A percentile compares a stretch with the other conserved stretches of the same genome.
phyloP scores from a whole-genome alignment of 371 early-diverging fungal species.

The Massospora cicadina region DNA sequence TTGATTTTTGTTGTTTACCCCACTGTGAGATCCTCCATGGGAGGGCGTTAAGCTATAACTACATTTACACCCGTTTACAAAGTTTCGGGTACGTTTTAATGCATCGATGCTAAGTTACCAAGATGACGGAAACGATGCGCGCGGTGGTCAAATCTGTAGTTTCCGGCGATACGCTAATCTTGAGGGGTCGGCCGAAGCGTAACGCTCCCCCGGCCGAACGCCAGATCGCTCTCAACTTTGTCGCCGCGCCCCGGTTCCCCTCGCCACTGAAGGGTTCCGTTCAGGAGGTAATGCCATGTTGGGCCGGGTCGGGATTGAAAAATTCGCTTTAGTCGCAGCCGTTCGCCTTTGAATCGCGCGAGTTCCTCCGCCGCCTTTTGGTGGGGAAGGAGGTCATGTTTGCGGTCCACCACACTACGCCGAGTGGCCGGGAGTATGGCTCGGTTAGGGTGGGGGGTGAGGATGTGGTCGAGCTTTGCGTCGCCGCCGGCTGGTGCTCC shows the following conservation, averaged over 20 bases:
- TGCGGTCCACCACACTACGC: constrained; percentile 55
- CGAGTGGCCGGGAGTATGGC: constrained; percentile 56
- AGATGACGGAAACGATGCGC: too few species aligned
- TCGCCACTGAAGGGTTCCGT: constrained; percentile 64
- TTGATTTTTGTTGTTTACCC: too few species aligned
- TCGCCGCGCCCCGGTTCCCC: constrained; percentile 73
- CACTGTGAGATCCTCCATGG: too few species aligned
- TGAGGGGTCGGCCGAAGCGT: constrained; percentile 56
- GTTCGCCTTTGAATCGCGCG: constrained; percentile 73
- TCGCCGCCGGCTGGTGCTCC: constrained; percentile 73
- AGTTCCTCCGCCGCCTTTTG: constrained; percentile 65
- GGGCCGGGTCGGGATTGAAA: constrained; percentile 2
- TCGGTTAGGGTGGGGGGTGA: constrained; percentile 36
- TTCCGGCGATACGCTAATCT: constrained; percentile 79
- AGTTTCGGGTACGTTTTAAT: too few species aligned
- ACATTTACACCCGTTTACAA: too few species aligned
- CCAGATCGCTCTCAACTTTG: constrained; percentile 58
- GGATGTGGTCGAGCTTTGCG: constrained; percentile 47
- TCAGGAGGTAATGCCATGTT: constrained; percentile 22
- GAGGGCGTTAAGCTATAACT: too few species aligned
- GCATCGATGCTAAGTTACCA: too few species aligned
- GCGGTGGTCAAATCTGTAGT: constrained; percentile 69
- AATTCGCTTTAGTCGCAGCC: constrained; percentile 24
- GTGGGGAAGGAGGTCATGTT: constrained; percentile 82
- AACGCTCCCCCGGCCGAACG: constrained; percentile 74